A percentile compares a stretch with the other conserved stretches of the same genome.
These are phyloP conservation scores for Exophiala oligosperma DNA, from an alignment of 2,329 filamentous ascomycete species.

Conservation along the genomic window DNA sequence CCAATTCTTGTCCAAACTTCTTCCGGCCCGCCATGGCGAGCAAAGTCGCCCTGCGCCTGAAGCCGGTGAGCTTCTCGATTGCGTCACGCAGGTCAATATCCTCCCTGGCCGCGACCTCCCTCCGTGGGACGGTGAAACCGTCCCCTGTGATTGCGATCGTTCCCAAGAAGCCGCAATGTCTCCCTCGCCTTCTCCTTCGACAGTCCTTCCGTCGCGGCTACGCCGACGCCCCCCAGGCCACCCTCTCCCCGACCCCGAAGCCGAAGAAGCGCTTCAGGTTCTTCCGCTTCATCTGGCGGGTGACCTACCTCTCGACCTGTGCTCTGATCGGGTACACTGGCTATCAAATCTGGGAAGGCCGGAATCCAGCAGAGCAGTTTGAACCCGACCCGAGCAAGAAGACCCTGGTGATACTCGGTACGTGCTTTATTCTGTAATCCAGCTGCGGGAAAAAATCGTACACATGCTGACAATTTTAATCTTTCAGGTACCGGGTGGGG, in stretches of 20 bases:
- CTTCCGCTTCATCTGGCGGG: slow-evolving; percentile 79
- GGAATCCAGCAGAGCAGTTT: slow-evolving; percentile 77
- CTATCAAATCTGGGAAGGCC: slow-evolving; percentile 80
- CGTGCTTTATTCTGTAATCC: slow-evolving; percentile 21
- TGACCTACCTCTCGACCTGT: slow-evolving; percentile 73
- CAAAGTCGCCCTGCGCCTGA: slow-evolving; percentile 25
- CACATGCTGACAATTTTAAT: slow-evolving; percentile 6
- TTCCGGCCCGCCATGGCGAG: slow-evolving; percentile 23
- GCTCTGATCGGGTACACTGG: slow-evolving; percentile 69
- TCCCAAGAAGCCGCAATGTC: slow-evolving; percentile 9
- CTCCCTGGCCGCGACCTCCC: slow-evolving; percentile 16
- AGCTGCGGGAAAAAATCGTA: neutral
- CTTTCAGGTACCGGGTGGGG: slow-evolving; percentile 87
- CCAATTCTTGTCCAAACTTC: neutral
- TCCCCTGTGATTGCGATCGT: neutral
- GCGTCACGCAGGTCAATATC: slow-evolving; percentile 23
- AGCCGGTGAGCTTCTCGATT: slow-evolving; percentile 17
- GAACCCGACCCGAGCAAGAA: slow-evolving; percentile 87
- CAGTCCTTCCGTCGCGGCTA: slow-evolving; percentile 49
- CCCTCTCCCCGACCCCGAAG: slow-evolving; percentile 35
- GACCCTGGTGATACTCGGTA: slow-evolving; percentile 93
- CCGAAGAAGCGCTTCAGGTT: slow-evolving; percentile 64
- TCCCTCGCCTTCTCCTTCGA: slow-evolving; percentile 31
- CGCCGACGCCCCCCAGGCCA: slow-evolving; percentile 51
- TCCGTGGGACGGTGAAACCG: slow-evolving; percentile 5